phyloP scores from a whole-genome alignment of 176 grass and related monocot species.

The Carex kokanica region DNA sequence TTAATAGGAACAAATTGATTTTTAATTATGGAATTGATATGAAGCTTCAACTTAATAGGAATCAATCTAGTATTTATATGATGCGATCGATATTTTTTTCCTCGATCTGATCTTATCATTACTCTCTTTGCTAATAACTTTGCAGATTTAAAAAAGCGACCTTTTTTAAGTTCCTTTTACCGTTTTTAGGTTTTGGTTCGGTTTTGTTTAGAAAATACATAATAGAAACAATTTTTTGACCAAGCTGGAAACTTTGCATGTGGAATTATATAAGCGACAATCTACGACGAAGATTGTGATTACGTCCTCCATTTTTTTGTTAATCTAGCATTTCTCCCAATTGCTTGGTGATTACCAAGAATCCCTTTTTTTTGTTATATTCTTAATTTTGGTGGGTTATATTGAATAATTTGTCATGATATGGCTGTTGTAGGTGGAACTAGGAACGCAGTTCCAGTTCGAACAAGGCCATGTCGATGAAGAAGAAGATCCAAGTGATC shows the following conservation, averaged over 20 bases:
- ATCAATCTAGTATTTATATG: too few relatives aligned
- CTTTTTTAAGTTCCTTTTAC: background rate
- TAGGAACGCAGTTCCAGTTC: slow-evolving; percentile 7
- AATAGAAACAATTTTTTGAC: background rate
- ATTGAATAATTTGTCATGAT: background rate
- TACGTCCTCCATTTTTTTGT: background rate
- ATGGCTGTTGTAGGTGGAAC: slow-evolving; percentile 10
- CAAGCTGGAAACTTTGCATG: background rate
- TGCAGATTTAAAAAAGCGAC: too few relatives aligned
- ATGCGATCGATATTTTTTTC: too few relatives aligned
- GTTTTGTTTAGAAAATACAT: background rate
- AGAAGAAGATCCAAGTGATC: slow-evolving; percentile 28
- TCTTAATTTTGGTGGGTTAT: too few relatives aligned
- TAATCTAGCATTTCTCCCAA: background rate
- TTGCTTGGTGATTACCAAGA: too few relatives aligned
- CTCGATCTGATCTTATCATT: too few relatives aligned
- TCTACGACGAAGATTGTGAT: background rate
- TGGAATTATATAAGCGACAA: background rate
- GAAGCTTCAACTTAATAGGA: too few relatives aligned
- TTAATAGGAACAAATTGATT: too few relatives aligned
- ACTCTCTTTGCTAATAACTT: too few relatives aligned
- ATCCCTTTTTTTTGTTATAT: background rate
- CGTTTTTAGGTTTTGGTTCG: background rate
- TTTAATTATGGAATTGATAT: background rate
- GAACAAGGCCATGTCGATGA: background rate